Conservation (phyloP, 257 asterid species). For the Gentiana dahurica region DNA sequence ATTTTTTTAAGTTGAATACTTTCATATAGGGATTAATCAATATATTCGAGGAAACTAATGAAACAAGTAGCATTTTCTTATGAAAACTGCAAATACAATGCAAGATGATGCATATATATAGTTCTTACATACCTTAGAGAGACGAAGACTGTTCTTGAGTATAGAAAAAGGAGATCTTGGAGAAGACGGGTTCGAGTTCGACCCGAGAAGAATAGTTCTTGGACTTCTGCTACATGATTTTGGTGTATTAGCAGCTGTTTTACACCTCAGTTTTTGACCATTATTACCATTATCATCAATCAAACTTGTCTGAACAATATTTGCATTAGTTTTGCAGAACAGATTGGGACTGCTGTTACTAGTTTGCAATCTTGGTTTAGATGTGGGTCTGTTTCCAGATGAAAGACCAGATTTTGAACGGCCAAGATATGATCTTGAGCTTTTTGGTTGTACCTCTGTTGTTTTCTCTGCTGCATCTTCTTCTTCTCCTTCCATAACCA, state of each 20-base stretch:
- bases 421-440: slow-evolving; percentile 11
- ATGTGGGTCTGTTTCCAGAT: slow-evolving; percentile 32
- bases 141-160: slow-evolving; percentile 72
- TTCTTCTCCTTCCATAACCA: slow-evolving; percentile 12
- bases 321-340: slow-evolving; percentile 36
- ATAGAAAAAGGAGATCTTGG: slow-evolving; percentile 94
- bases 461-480: slow-evolving; percentile 10
- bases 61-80: no score
- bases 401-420: slow-evolving; percentile 25
- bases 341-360: neutral
- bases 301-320: slow-evolving; percentile 5
- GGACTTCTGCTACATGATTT: slow-evolving; percentile 29
- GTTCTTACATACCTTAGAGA: slow-evolving; percentile 44
- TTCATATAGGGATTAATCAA: no score
- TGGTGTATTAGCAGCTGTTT: slow-evolving; percentile 25
- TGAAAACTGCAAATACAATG: neutral
- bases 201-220: slow-evolving; percentile 17
- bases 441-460: slow-evolving; percentile 13
- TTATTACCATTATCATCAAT: slow-evolving; percentile 5
- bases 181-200: slow-evolving; percentile 46
- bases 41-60: no score
- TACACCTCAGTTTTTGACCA: slow-evolving; percentile 48
- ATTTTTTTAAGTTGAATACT: no score
- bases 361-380: slow-evolving; percentile 46
- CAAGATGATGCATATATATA: neutral